Evolutionary conservation across 768 basidiomycete species (phyloP).

Genomic region (Baorangia bicolor): DNA sequence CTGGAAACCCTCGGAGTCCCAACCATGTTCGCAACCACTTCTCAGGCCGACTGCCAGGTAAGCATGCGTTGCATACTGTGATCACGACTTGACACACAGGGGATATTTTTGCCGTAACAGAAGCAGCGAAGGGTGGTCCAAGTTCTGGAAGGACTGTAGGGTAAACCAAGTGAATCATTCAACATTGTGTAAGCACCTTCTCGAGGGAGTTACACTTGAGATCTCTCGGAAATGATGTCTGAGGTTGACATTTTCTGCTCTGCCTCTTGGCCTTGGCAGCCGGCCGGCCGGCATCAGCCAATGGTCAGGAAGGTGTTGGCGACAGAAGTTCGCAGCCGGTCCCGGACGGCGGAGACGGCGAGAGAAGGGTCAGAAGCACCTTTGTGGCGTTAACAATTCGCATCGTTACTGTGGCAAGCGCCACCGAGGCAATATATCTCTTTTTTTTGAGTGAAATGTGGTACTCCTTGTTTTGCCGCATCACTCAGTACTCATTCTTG

Average conservation of each 20-base stretch:
- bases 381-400: constrained; percentile 17
- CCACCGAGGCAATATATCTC: not conserved
- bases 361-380: constrained; percentile 4
- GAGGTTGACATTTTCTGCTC: not conserved
- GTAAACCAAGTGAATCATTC: not conserved
- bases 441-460: not conserved
- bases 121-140: constrained; percentile 69
- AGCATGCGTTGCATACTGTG: constrained; percentile 13
- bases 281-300: not conserved
- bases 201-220: not conserved
- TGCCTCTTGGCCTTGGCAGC: not conserved
- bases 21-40: constrained; percentile 62
- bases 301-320: not conserved
- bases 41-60: constrained; percentile 56
- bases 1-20: constrained; percentile 65
- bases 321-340: not conserved
- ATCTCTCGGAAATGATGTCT: not conserved
- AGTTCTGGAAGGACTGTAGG: constrained; percentile 56
- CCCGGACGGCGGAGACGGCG: constrained; percentile 3
- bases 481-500: not conserved
- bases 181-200: constrained; percentile 5
- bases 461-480: not conserved
- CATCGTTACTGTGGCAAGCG: not conserved
- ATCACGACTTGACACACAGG: not conserved
- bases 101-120: constrained; percentile 35